phyloP scores from a whole-genome alignment of 345 rosid species.

The Passiflora organensis region DNA sequence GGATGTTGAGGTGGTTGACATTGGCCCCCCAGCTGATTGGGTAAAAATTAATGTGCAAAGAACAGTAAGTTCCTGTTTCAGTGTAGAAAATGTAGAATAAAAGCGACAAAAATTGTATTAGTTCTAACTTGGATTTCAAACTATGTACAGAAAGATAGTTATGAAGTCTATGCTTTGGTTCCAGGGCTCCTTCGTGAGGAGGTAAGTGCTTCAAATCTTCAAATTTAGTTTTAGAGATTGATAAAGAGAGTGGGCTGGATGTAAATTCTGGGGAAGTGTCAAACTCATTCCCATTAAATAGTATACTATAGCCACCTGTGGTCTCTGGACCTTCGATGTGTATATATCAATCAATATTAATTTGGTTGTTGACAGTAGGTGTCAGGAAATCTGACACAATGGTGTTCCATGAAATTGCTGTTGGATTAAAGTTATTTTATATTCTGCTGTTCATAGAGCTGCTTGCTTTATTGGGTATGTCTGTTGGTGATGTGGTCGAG shows the following conservation, averaged over 20 bases:
- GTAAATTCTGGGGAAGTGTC: too few species aligned
- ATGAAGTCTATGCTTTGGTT: conserved; percentile 66
- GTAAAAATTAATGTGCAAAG: conserved; percentile 66
- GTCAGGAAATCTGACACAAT: too few species aligned
- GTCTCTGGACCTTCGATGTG: too few species aligned
- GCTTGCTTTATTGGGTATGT: too few species aligned
- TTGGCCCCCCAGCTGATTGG: conserved; percentile 72
- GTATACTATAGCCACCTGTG: background rate
- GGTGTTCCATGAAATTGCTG: too few species aligned
- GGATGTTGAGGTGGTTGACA: conserved; percentile 46
- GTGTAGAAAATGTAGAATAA: background rate
- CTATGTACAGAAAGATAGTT: conserved; percentile 50
- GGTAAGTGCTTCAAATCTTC: conserved; percentile 30
- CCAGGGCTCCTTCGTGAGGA: conserved; percentile 76
- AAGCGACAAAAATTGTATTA: background rate
- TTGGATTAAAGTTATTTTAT: too few species aligned
- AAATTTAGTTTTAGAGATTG: too few species aligned
- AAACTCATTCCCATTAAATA: background rate
- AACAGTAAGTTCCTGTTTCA: conserved; percentile 39
- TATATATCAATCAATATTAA: too few species aligned
- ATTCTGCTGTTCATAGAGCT: too few species aligned
- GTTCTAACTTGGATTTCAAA: background rate
- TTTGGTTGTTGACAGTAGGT: too few species aligned
- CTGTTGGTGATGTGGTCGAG: too few species aligned
- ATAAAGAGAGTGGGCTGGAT: too few species aligned